A percentile compares a stretch with the other conserved stretches of the same genome.
phyloP scores from a whole-genome alignment of 1,284 basidiomycete species.

The Mycena citricolor region DNA sequence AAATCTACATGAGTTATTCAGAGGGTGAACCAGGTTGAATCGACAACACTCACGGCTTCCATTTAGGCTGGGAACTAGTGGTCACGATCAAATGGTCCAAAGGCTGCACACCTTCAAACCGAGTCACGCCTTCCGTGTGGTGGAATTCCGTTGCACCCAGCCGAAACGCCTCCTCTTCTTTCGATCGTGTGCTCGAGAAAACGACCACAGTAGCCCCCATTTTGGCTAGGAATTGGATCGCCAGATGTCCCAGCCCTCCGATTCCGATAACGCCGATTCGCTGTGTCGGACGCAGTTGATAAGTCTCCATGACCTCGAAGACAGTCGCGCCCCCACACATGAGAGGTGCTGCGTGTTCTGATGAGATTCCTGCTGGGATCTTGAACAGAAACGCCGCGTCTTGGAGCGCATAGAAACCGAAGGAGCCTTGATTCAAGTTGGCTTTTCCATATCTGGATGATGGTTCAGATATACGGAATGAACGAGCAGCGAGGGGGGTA shows the following conservation, averaged over 20 bases:
- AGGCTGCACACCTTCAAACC: not conserved
- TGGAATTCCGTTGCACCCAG: conserved; percentile 10
- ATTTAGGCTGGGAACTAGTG: conserved; percentile 15
- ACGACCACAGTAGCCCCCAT: conserved; percentile 8
- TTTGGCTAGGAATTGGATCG: conserved; percentile 11
- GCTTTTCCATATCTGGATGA: conserved; percentile 1
- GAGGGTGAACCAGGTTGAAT: too few species aligned
- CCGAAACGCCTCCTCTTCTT: conserved; percentile 2
- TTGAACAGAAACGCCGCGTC: conserved; percentile 4
- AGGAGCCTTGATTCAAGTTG: conserved; percentile 6
- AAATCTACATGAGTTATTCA: too few species aligned
- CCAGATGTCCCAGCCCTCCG: conserved; percentile 10
- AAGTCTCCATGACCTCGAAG: conserved; percentile 2
- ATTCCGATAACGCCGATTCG: conserved; percentile 13
- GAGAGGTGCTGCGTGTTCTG: conserved; percentile 1
- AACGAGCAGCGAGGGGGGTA: too few species aligned
- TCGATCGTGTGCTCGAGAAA: conserved; percentile 4
- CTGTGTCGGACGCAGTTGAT: conserved; percentile 4
- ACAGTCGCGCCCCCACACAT: conserved; percentile 12
- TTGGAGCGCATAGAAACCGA: conserved; percentile 5
- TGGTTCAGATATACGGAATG: too few species aligned
- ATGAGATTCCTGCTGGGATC: conserved; percentile 1
- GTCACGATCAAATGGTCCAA: conserved; percentile 7
- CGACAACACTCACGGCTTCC: conserved; percentile 9
- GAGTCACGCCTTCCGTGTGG: conserved; percentile 1